These are phyloP conservation scores for Ascomycota sp. DNA, from an alignment of 2,329 filamentous ascomycete genomes.

Conservation along the genomic window DNA sequence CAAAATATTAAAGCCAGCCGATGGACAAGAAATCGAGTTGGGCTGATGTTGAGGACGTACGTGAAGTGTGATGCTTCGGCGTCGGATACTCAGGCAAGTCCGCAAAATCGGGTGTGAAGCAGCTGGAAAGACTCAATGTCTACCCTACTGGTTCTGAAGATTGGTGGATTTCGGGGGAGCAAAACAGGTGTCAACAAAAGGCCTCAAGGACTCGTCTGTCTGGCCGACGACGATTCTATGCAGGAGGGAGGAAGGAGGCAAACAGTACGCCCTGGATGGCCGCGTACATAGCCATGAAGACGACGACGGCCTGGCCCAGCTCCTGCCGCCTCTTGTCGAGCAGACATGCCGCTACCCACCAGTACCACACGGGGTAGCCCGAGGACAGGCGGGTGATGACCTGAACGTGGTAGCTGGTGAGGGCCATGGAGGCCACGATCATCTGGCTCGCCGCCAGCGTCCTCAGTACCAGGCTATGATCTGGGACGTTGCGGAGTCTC, in stretches of 20 bases:
- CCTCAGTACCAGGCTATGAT: constrained; percentile 16
- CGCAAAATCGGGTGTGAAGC: no score
- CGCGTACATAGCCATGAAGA: constrained; percentile 64
- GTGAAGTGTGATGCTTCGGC: no score
- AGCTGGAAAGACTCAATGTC: no score
- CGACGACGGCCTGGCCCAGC: constrained; percentile 23
- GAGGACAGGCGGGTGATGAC: constrained; percentile 81
- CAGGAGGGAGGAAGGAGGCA: constrained; percentile 79
- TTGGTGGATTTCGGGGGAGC: no score
- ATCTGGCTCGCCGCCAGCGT: constrained; percentile 54
- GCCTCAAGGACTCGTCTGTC: no score
- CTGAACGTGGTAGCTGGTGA: constrained; percentile 78
- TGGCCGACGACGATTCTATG: no score
- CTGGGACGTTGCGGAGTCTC: constrained; percentile 1
- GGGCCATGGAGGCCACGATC: constrained; percentile 46
- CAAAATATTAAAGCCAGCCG: no score
- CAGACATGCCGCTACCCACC: constrained; percentile 44
- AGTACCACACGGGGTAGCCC: constrained; percentile 78
- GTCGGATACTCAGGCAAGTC: no score
- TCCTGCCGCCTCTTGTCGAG: constrained; percentile 11
- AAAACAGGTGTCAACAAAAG: no score
- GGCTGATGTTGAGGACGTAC: no score
- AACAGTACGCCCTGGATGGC: constrained; percentile 68
- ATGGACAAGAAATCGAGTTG: no score
- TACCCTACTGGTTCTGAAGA: no score